Evolutionary conservation across 345 rosid genomes (phyloP).

Genomic region (Salix caprea): DNA sequence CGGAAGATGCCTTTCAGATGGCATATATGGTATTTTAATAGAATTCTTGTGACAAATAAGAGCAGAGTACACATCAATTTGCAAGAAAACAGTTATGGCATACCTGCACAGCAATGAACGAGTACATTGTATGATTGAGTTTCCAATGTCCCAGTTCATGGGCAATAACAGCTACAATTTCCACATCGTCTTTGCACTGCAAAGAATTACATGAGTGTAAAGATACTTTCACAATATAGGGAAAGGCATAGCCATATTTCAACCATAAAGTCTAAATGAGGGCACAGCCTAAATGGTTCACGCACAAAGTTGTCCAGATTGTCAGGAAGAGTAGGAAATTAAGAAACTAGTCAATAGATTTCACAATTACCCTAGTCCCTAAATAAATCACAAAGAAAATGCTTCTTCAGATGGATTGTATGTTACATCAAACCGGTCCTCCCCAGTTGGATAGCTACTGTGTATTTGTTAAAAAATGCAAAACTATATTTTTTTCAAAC

Average conservation of each 20-base stretch:
- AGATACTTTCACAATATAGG: conserved; percentile 1
- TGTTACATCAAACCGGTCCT: neutral
- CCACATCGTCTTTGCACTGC: conserved; percentile 92
- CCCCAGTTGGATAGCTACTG: neutral
- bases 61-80: neutral
- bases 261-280: neutral
- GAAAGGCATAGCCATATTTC: neutral
- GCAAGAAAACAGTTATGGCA: conserved; percentile 14
- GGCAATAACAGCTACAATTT: conserved; percentile 93
- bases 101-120: conserved; percentile 91
- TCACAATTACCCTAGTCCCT: neutral
- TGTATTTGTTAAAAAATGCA: neutral
- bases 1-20: neutral
- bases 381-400: neutral
- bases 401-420: neutral
- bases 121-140: conserved; percentile 88
- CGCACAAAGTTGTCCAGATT: neutral
- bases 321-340: neutral
- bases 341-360: neutral
- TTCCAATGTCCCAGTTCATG: conserved; percentile 99
- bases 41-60: neutral
- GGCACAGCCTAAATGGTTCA: neutral
- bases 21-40: neutral
- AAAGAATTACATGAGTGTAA: neutral
- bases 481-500: neutral